Evolutionary conservation across 805 yeast genomes (phyloP).

Genomic region (Brettanomyces anomalus): DNA sequence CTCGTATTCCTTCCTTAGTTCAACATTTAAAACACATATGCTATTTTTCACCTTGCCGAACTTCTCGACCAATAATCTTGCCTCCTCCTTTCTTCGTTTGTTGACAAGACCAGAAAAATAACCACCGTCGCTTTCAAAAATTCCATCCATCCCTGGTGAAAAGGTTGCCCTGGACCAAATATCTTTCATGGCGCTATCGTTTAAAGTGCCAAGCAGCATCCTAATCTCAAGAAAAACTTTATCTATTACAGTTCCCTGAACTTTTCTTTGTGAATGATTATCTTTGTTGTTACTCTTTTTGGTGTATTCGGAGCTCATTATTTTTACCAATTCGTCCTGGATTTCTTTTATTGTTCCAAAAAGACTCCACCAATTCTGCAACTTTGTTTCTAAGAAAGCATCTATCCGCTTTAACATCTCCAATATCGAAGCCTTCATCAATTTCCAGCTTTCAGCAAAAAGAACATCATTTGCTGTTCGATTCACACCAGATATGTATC

Average conservation of each 20-base stretch:
- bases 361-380: conserved; percentile 36
- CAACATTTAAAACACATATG: conserved; percentile 34
- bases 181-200: conserved; percentile 5
- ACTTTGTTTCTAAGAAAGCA: conserved; percentile 24
- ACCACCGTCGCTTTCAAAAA: conserved; percentile 3
- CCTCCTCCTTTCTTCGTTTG: conserved; percentile 40
- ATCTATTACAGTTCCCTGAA: conserved; percentile 4
- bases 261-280: neutral
- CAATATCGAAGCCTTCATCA: conserved; percentile 10
- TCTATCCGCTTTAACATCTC: conserved; percentile 26
- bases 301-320: conserved; percentile 9
- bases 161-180: conserved; percentile 2
- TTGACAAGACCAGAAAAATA: conserved; percentile 32
- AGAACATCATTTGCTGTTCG: conserved; percentile 6
- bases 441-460: conserved; percentile 9
- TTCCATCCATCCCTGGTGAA: conserved; percentile 2
- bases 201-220: conserved; percentile 9
- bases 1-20: conserved; percentile 50
- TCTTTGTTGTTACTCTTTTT: neutral
- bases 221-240: conserved; percentile 9
- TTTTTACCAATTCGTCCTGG: conserved; percentile 22
- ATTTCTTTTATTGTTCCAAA: conserved; percentile 32
- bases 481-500: conserved; percentile 3
- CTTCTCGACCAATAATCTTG: conserved; percentile 31
- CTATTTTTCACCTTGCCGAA: conserved; percentile 32